Base-by-base conservation (phyloP, 495 filamentous ascomycete species). In the Amniculicola lignicola region DNA sequence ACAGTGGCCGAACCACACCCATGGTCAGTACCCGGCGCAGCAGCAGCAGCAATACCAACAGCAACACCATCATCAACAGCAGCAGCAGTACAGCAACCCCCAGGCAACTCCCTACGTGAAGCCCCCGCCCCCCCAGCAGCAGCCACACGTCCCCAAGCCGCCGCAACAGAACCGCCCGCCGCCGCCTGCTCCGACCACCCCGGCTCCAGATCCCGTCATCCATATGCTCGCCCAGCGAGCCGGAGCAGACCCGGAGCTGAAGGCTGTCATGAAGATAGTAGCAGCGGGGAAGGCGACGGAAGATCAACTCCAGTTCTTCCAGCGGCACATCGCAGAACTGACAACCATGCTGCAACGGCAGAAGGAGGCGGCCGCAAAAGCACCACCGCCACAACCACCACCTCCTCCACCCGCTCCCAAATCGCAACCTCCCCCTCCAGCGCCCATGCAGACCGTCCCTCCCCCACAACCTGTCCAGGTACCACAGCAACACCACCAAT, bases 231-330 rank as follows among this genome's bases (percentile, higher is more conserved):
- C 94, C 2, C 88, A 89, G 56, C 81, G 82, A 61, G 94, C 94
- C 14, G 87, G 88, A 0, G 83, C 86, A 15, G 88, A 99, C 67
- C 84, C 87, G 1, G 80, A 90, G 41, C 76, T 99, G n/a, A 91
- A 96, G 62, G 83, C 84, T n/a, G 77, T 99, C 10, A 99, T 99
- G 94, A 86, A 89, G 63, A 83, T 91, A 11, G 94, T 99, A 7
- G 94, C 94, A 3, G 84, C 86, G 21, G 93, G 90, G 18, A 82
- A 89, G 52, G 94, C 94, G 2, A 79, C 81, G 2, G 80, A 82
- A 44, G 79, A 85, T 27, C 89, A 97, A 61, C 77, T 99, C 12
- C 85, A 85, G 52, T 79, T 83, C 54, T 99, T 99, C 65, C 94
- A 99, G 67, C 75, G 78, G 41, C 91, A 97, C 48, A 97, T 99